phyloP scores from a whole-genome alignment of 2,329 filamentous ascomycete species.

The Alternaria tenuissima region DNA sequence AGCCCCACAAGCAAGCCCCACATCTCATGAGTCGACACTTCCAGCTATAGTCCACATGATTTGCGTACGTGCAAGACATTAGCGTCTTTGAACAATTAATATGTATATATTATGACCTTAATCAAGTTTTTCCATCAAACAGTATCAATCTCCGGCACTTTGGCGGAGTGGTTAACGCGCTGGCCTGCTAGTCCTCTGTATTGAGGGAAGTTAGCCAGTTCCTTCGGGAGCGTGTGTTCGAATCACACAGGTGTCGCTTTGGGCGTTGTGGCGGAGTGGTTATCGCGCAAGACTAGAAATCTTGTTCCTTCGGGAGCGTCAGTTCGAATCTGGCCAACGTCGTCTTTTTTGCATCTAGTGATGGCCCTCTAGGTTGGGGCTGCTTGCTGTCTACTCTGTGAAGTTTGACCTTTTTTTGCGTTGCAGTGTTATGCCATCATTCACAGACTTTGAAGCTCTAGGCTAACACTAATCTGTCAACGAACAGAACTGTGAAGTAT shows the following conservation, averaged over 20 bases:
- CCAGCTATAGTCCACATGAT: accelerated
- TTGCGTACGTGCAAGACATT: too few species aligned
- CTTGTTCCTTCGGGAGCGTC: slow-evolving; percentile 52
- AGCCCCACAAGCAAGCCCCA: too few species aligned
- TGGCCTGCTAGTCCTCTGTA: slow-evolving; percentile 33
- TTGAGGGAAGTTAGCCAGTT: slow-evolving; percentile 31
- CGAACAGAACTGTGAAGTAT: not conserved
- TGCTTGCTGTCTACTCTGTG: too few species aligned
- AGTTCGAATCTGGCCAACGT: slow-evolving; percentile 52
- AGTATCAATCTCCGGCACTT: too few species aligned
- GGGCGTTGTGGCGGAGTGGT: slow-evolving; percentile 37
- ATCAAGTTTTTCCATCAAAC: too few species aligned
- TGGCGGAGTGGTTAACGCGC: slow-evolving; percentile 32
- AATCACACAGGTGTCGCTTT: slow-evolving; percentile 39
- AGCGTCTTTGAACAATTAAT: too few species aligned
- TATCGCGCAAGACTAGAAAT: slow-evolving; percentile 54
- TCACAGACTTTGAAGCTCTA: too few species aligned
- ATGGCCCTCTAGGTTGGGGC: too few species aligned
- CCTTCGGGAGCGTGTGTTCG: slow-evolving; percentile 44
- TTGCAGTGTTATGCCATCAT: not conserved
- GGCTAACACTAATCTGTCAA: not conserved
- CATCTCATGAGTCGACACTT: too few species aligned
- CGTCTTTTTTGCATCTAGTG: slow-evolving; percentile 27
- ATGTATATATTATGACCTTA: too few species aligned
- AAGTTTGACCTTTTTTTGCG: slow-evolving; percentile 15